Base-by-base conservation (phyloP, 75 land plant species). In the Picea sitchensis region DNA sequence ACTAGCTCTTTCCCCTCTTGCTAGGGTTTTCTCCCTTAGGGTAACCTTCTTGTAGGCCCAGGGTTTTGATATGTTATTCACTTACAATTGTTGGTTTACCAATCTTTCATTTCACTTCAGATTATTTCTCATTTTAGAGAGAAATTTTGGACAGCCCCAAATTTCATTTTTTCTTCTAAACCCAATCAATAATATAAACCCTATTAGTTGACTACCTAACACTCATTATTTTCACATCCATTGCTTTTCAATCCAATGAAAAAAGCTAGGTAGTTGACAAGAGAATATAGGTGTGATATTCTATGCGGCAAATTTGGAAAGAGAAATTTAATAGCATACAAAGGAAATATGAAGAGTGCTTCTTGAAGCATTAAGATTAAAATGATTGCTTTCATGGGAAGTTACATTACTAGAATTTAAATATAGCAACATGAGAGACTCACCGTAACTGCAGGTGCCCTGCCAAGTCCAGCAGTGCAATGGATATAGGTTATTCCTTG, bases 391-490 rank as follows among this genome's bases (percentile, higher is more conserved):
- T 41, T 44, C 74, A 71, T 41, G n/a, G 23, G 3, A 71, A 71
- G 54, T 47, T 0, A n/a, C 11, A 23, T 44, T 51, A 51, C 56
- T 71, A 44, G 74, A 71, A 41, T 44, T 36, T 51, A 5, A 8
- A 71, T 9, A 20, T 9, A 20, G 14, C n/a, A n/a, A 18, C n/a
- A n/a, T 6, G n/a, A 20, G 23, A 71, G 56, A 68, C 91, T 58
- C 86, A 97, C 99, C 81, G 96, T 91, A 81, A 90, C 92, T 78
- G 98, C 91, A 78, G 99, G 99, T 79, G 99, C 99, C 79, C 99
- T 90, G 80, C 98, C 99, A 77, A 97, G 89, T 31, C 99, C 99
- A 91, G 99, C 99, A 73, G 99, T 97, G 79, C 99, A 97, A 83
- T 97, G 99, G 11, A 97, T 78, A 79, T 97, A 97, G 11, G 94